These are phyloP conservation scores for Luffa acutangula DNA, from an alignment of 306 rosid species.

Conservation along the genomic window DNA sequence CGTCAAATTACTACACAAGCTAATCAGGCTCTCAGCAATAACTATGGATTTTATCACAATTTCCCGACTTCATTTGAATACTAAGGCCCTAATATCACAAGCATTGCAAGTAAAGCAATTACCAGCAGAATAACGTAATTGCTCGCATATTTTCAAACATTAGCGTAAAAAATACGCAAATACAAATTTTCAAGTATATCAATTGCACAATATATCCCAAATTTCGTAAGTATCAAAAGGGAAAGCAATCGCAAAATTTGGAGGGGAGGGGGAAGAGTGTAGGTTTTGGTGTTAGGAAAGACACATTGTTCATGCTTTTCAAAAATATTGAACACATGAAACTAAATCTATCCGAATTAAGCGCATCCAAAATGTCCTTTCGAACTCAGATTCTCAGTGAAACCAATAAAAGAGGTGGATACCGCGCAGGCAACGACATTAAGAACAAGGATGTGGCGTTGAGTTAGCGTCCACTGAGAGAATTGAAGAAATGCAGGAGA, in stretches of 20 bases:
- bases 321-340: neutral
- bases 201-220: neutral
- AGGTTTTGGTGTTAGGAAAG: neutral
- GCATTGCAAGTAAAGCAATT: neutral
- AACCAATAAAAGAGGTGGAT: neutral
- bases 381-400: neutral
- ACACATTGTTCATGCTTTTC: neutral
- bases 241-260: neutral
- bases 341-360: neutral
- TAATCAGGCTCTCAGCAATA: neutral
- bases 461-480: constrained; percentile 43
- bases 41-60: neutral
- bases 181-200: neutral
- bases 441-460: constrained; percentile 59
- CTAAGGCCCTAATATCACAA: neutral
- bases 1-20: neutral
- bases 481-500: constrained; percentile 23
- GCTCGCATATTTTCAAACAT: neutral
- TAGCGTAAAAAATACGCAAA: neutral
- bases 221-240: neutral
- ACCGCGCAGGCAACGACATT: constrained; percentile 62
- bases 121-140: neutral
- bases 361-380: neutral
- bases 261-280: neutral
- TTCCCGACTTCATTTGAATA: neutral